phyloP scores from a whole-genome alignment of 2,329 filamentous ascomycete species.

The Fusarium annulatum region DNA sequence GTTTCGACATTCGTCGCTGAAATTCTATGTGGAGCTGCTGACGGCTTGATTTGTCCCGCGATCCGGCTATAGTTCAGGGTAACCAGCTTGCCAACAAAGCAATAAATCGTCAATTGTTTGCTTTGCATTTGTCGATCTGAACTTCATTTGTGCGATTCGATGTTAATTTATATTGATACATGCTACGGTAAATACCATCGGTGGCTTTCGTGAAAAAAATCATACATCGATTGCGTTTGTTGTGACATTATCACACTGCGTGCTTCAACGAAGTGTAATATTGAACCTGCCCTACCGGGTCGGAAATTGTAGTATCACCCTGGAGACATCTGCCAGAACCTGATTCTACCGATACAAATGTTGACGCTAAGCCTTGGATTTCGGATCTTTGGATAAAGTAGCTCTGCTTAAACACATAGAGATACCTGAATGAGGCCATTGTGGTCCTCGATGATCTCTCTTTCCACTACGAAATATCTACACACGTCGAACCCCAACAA shows the following conservation, averaged over 20 bases:
- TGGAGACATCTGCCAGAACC: not conserved
- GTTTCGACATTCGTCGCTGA: not conserved
- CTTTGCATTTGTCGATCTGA: not conserved
- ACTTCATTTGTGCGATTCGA: not conserved
- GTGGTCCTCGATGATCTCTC: not conserved
- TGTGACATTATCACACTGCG: not conserved
- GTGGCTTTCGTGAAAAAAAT: too few relatives aligned
- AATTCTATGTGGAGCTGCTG: constrained; percentile 31
- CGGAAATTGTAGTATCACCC: not conserved
- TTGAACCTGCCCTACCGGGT: not conserved
- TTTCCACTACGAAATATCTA: not conserved
- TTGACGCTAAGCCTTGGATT: not conserved
- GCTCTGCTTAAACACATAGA: not conserved
- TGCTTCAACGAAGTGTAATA: not conserved
- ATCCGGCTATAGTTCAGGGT: constrained; percentile 20
- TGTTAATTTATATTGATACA: not conserved
- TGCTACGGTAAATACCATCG: too few relatives aligned
- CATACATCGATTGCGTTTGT: not conserved
- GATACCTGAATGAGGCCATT: not conserved
- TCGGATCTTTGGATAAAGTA: not conserved
- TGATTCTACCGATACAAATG: not conserved
- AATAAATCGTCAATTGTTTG: not conserved
- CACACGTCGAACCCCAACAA: not conserved
- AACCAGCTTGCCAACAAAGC: not conserved
- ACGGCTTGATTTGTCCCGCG: not conserved